These are phyloP conservation scores for Hypericum perforatum DNA, from an alignment of 345 rosid species.

Conservation along the genomic window DNA sequence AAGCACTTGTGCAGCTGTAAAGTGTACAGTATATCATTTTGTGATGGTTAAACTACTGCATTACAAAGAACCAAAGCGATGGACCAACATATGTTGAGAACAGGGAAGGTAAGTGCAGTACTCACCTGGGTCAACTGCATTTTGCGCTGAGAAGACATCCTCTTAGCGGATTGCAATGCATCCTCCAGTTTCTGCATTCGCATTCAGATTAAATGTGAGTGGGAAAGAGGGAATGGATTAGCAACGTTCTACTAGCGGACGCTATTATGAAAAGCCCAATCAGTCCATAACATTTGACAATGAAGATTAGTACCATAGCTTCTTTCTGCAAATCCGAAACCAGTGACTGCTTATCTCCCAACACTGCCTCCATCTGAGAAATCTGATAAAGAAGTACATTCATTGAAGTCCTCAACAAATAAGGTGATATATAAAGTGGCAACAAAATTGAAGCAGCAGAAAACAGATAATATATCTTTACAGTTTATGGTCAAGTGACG, in stretches of 20 bases:
- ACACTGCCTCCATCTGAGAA: constrained; percentile 33
- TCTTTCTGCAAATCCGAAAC: constrained; percentile 51
- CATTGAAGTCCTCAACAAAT: neutral
- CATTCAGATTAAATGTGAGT: constrained; percentile 19
- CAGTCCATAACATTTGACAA: neutral
- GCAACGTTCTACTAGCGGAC: constrained; percentile 5
- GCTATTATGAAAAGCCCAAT: constrained; percentile 1
- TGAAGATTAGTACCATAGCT: constrained; percentile 37
- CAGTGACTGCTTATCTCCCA: constrained; percentile 36
- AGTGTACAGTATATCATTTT: no score
- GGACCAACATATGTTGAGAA: neutral
- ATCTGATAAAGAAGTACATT: constrained; percentile 35
- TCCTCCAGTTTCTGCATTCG: constrained; percentile 65
- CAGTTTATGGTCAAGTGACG: no score
- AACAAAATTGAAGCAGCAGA: no score
- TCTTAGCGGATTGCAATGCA: constrained; percentile 51
- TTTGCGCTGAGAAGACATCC: constrained; percentile 45
- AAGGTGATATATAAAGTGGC: neutral
- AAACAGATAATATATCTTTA: no score
- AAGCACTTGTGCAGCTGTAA: constrained; percentile 58
- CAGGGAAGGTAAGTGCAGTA: neutral
- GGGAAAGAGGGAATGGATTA: constrained; percentile 1
- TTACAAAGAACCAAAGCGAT: neutral
- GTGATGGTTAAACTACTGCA: no score
- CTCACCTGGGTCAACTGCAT: constrained; percentile 59